Evolutionary conservation across 768 basidiomycete species (phyloP), one percentile per base, ranked within the genome.

Genomic region (Calvatia gigantea): DNA sequence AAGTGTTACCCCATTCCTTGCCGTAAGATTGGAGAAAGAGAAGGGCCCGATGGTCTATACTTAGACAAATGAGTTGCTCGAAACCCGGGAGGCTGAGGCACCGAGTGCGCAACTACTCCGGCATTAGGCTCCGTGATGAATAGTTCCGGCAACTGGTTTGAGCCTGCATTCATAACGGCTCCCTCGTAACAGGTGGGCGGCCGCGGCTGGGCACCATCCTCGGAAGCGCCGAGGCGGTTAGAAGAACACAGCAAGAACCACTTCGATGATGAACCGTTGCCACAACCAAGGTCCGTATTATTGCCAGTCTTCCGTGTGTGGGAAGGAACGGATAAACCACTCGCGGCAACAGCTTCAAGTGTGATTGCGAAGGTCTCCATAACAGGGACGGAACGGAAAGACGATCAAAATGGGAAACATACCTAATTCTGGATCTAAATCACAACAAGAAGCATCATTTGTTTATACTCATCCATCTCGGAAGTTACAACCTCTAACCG

Each of bases 61-160:
- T 47, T 48, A 47, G 54, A 9, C 21, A 7, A 55, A 31, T 41
- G 37, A 42, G 42, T 39, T 23, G 37, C n/a, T 6, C 25, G 48
- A 50, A 50, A 50, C 48, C 48, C 38, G 33, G 33, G 33, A 38
- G 51, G 51, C 51, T 19, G 33, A 38, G 51, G 51, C 51, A 53
- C 51, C 51, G 51, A 33, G 51, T 53, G 23, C 8, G 37, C 7
- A 29, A 25, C 27, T 23, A 32, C 51, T 52, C 51, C 51, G 51
- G 17, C 23, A 8, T 8, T 35, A 21, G 31, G 21, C 19, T 33
- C 46, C 17, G 31, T 48, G 46, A 48, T 32, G 46, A 48, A 48
- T 48, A n/a, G n/a, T 35, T 27, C 19, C 46, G 46, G 46, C 46
- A 17, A 9, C 7, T 12, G n/a, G 12, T 12, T 23, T 23, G 19